Evolutionary conservation across 306 rosid species (phyloP).

Genomic region (Medicago arabica): DNA sequence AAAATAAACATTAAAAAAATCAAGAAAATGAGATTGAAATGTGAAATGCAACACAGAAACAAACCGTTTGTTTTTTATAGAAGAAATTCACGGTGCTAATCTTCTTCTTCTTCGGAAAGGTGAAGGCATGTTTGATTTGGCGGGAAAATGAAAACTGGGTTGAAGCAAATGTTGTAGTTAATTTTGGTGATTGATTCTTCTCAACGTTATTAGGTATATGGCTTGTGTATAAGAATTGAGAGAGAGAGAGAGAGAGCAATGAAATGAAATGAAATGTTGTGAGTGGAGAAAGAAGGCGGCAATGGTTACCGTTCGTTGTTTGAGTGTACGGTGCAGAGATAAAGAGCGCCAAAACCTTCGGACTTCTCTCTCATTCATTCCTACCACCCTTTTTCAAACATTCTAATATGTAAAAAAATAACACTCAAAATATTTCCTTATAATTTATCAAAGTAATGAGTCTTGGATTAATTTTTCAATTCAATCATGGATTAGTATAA

Average conservation of each 20-base stretch:
- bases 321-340: slow-evolving; percentile 22
- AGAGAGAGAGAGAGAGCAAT: background rate
- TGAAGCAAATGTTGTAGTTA: too few species aligned
- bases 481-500: too few species aligned
- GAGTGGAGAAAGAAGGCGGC: background rate
- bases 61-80: background rate
- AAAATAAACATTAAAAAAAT: background rate
- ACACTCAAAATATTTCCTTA: too few species aligned
- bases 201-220: background rate
- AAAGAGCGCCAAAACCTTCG: slow-evolving; percentile 29
- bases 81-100: slow-evolving; percentile 10
- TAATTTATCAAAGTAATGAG: too few species aligned
- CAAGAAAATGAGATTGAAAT: background rate
- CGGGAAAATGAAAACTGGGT: slow-evolving; percentile 2
- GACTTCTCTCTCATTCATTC: background rate
- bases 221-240: background rate
- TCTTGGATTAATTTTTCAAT: too few species aligned
- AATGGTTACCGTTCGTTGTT: slow-evolving; percentile 8
- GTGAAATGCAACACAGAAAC: slow-evolving; percentile 2
- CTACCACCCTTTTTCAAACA: too few species aligned
- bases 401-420: too few species aligned
- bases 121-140: slow-evolving; percentile 8
- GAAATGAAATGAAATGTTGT: background rate
- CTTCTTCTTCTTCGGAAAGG: background rate
- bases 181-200: background rate